These are phyloP conservation scores for Symbiodinium pilosum DNA, from an alignment of 73 alveolate species.

Conservation along the genomic window DNA sequence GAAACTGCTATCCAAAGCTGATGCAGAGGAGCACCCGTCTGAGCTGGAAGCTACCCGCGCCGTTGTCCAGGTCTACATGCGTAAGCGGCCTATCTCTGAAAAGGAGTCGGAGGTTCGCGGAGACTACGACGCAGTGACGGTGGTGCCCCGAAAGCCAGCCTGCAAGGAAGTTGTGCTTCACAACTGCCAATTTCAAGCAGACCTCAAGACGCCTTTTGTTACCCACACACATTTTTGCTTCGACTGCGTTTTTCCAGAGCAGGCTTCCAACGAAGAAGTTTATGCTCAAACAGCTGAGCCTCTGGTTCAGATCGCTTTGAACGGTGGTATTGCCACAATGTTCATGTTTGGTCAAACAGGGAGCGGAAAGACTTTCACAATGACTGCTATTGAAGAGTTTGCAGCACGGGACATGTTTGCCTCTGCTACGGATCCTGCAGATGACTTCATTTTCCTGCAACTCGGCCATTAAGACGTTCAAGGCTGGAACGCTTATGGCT, in stretches of 20 bases:
- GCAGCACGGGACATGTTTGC: slow-evolving; percentile 74
- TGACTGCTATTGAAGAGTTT: slow-evolving; percentile 83
- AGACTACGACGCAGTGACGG: slow-evolving; percentile 63
- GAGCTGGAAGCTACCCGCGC: slow-evolving; percentile 73
- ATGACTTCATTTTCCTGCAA: slow-evolving; percentile 2
- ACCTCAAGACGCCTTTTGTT: slow-evolving; percentile 76
- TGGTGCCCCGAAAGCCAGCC: slow-evolving; percentile 49
- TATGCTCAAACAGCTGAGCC: slow-evolving; percentile 75
- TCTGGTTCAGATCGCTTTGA: slow-evolving; percentile 78
- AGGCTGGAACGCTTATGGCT: too few species aligned
- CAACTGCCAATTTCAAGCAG: slow-evolving; percentile 88
- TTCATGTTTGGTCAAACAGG: slow-evolving; percentile 94
- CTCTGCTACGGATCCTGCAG: background rate
- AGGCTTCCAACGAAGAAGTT: slow-evolving; percentile 45
- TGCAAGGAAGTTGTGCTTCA: slow-evolving; percentile 59
- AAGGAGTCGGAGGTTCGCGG: slow-evolving; percentile 74
- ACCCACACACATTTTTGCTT: slow-evolving; percentile 68
- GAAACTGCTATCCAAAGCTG: slow-evolving; percentile 34
- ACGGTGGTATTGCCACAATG: slow-evolving; percentile 82
- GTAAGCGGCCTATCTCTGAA: slow-evolving; percentile 74
- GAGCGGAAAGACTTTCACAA: slow-evolving; percentile 87
- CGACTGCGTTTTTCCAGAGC: slow-evolving; percentile 63
- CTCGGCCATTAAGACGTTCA: too few species aligned
- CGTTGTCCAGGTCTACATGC: slow-evolving; percentile 69
- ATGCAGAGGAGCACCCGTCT: slow-evolving; percentile 21